These are phyloP conservation scores for Trichoderma afroharzianum DNA, from an alignment of 2,329 filamentous ascomycete genomes.

Conservation along the genomic window DNA sequence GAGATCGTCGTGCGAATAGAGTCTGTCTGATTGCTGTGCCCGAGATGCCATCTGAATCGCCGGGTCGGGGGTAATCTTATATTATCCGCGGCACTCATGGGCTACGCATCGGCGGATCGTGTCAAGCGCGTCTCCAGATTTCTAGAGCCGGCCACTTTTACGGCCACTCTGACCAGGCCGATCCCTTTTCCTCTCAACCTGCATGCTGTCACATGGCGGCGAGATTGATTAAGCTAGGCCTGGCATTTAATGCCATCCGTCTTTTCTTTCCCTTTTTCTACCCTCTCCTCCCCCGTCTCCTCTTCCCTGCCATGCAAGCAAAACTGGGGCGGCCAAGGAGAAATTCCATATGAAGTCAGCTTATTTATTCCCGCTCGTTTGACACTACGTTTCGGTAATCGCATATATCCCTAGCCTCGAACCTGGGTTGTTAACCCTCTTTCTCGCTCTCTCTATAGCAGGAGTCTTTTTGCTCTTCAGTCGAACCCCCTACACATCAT, in stretches of 20 bases:
- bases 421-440: background rate
- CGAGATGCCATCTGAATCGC: background rate
- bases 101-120: constrained; percentile 2
- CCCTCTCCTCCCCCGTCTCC: background rate
- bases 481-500: background rate
- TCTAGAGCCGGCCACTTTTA: constrained; percentile 1
- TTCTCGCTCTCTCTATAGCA: background rate
- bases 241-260: constrained; percentile 1
- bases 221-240: background rate
- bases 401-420: constrained; percentile 5
- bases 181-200: background rate
- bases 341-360: constrained; percentile 8
- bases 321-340: constrained; percentile 10
- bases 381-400: constrained; percentile 5
- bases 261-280: background rate
- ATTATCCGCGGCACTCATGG: constrained; percentile 5
- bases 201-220: constrained; percentile 10
- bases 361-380: constrained; percentile 6
- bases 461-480: background rate
- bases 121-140: constrained; percentile 15
- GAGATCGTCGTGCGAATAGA: background rate
- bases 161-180: background rate
- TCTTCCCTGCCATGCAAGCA: background rate
- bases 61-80: constrained; percentile 12
- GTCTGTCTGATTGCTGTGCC: background rate